Evolutionary conservation across 192 early-diverging fungal species (phyloP), one percentile per base, ranked within the genome.

Genomic region (Radiomyces spectabilis): DNA sequence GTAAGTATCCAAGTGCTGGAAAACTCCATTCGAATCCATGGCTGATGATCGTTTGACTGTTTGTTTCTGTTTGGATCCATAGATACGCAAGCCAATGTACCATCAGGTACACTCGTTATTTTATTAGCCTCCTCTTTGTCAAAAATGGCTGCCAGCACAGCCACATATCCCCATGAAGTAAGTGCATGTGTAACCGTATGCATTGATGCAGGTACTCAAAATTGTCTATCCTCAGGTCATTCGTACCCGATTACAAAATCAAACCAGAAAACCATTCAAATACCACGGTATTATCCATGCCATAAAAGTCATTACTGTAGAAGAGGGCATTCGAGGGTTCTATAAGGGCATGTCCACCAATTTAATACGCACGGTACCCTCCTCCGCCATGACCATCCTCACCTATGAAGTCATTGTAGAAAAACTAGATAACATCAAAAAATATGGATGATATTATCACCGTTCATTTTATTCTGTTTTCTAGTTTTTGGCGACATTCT

Each of bases 101-200:
- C 50, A n/a, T 56, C 59, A 12, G 55, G 53, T 12, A 60, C 46
- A 1, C 26, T 46, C 37, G 68, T 66, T 21, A 93, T 98, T 51
- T 69, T 98, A 7, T 45, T 87, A 35, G 88, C 94, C 4, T 89
- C 86, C 12, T 84, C 89, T 6, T 53, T 78, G 5, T 91, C 93
- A 10, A 98, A 98, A 63, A 88, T 94, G 82, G 76, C 87, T 4
- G 95, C 95, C 5, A 85, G 83, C 51, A 74, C 82, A 24, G 83
- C 82, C 5, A 96, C 95, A 13, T 98, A 98, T 56, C 95, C 95
- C 19, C 95, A 98, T 62, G 95, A 98, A 72, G 88, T 89, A 43
- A 52, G 12, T 35, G 18, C 12, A 43, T 13, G 41, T 16, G 24
- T 5, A 43, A 43, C 9, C 16, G 13, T 3, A 53, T 10, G 15